phyloP scores from a whole-genome alignment of 1,139 yeast species.

The Saccharomycopsis hybrid region DNA sequence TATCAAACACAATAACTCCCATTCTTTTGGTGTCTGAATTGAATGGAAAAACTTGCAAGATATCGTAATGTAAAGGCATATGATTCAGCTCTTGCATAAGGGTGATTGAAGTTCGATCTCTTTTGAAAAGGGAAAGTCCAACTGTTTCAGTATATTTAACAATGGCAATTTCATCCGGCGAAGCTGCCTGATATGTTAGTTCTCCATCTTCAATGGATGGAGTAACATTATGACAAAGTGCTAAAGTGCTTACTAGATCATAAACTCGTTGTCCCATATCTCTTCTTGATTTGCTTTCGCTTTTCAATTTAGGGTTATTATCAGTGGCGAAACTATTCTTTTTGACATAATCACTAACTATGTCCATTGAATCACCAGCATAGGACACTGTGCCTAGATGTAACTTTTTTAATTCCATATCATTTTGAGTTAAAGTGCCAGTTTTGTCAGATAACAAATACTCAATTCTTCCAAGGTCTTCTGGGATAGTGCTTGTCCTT shows the following conservation, averaged over 20 bases:
- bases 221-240: conserved; percentile 93
- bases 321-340: conserved; percentile 28
- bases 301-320: conserved; percentile 26
- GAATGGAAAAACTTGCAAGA: conserved; percentile 84
- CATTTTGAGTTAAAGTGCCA: conserved; percentile 96
- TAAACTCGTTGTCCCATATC: conserved; percentile 73
- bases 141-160: conserved; percentile 85
- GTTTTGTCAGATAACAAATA: conserved; percentile 91
- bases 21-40: conserved; percentile 93
- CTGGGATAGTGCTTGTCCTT: conserved; percentile 96
- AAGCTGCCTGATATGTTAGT: conserved; percentile 88
- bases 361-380: conserved; percentile 87
- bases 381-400: conserved; percentile 91
- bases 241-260: conserved; percentile 74
- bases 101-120: conserved; percentile 75
- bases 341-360: conserved; percentile 65
- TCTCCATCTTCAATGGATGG: conserved; percentile 68
- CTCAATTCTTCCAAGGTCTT: conserved; percentile 93
- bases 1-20: conserved; percentile 80
- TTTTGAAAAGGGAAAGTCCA: conserved; percentile 69
- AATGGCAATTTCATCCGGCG: conserved; percentile 97
- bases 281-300: conserved; percentile 37
- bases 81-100: conserved; percentile 60
- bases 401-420: conserved; percentile 91
- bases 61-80: conserved; percentile 50